Base-by-base conservation (phyloP, 345 rosid genomes). In the Populus simonii region DNA sequence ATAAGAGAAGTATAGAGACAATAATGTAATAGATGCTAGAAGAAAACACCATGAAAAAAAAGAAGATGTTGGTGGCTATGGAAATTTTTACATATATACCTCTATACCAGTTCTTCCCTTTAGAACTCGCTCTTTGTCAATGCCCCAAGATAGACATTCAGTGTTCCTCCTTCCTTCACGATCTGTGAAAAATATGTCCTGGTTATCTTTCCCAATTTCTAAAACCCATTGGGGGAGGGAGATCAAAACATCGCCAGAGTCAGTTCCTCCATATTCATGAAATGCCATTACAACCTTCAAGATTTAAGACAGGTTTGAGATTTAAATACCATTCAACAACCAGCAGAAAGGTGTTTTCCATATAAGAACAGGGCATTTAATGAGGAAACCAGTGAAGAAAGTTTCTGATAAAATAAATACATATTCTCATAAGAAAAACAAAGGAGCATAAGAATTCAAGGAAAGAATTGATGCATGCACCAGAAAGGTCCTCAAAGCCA, bases 211-310 rank as follows among this genome's bases (percentile, higher is more conserved):
- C 38, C 98, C 98, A 75, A 93, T 88, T 76, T 93, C 98, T 82
- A 93, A 76, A 84, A 94, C 86, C 98, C 98, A 94, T 13, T 90
- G 94, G n/a, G 98, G 98, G 69, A 94, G 89, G n/a, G 94, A 78
- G 81, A 90, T 87, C 75, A 88, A 74, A 61, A 80, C 80, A 45
- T 85, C 87, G 76, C 82, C 84, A 57, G 97, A 76, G 75, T 86
- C 89, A 74, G 79, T 86, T 84, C 89, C 89, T 84, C 93, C 92
- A 86, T 82, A 89, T 77, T 94, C 98, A 80, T 94, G 97, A 89
- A 93, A 94, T 76, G 96, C 97, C 97, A 95, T 85, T 73, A 90
- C 94, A 80, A 93, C 97, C 99, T 95, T 86, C 90, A 89, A 39
- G 79, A 79, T 71, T 74, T 33, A 66, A 59, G 47, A 47, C 25